Evolutionary conservation across 75 land plant species (phyloP).

Genomic region (Azolla pinnata): DNA sequence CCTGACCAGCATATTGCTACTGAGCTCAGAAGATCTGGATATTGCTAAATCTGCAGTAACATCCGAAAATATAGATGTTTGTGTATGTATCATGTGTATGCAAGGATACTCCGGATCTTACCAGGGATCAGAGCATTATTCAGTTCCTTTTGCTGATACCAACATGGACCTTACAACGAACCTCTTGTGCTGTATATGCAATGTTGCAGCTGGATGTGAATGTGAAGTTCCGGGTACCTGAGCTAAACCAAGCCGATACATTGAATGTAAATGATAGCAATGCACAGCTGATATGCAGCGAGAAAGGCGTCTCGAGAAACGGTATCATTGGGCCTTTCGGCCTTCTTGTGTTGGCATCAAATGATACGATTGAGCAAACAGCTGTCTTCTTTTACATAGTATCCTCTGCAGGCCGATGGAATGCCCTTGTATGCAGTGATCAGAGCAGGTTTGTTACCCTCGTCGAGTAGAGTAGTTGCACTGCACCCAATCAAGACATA

Average conservation of each 20-base stretch:
- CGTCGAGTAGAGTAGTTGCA: neutral
- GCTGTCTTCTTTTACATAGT: conserved; percentile 48
- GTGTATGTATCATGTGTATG: too few species aligned
- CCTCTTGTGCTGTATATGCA: too few species aligned
- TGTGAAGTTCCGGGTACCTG: conserved; percentile 32
- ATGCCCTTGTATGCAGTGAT: conserved; percentile 47
- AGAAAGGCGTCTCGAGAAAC: conserved; percentile 16
- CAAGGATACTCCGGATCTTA: too few species aligned
- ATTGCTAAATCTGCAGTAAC: too few species aligned
- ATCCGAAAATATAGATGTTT: too few species aligned
- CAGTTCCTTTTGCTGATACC: too few species aligned
- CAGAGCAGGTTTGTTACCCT: conserved; percentile 43
- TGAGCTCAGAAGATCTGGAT: too few species aligned
- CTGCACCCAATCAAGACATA: neutral
- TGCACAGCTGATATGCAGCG: conserved; percentile 32
- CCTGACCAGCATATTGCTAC: too few species aligned
- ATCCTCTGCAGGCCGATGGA: conserved; percentile 13
- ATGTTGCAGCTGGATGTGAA: conserved; percentile 58
- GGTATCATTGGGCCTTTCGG: conserved; percentile 58
- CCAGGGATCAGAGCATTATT: too few species aligned
- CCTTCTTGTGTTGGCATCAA: conserved; percentile 41
- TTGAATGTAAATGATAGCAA: conserved; percentile 11
- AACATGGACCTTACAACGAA: too few species aligned
- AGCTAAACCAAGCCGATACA: conserved; percentile 18
- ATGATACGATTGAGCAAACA: conserved; percentile 41